A percentile compares a stretch with the other conserved stretches of the same genome.
phyloP scores from a whole-genome alignment of 305 asterid species.

The Coffea humblotiana region DNA sequence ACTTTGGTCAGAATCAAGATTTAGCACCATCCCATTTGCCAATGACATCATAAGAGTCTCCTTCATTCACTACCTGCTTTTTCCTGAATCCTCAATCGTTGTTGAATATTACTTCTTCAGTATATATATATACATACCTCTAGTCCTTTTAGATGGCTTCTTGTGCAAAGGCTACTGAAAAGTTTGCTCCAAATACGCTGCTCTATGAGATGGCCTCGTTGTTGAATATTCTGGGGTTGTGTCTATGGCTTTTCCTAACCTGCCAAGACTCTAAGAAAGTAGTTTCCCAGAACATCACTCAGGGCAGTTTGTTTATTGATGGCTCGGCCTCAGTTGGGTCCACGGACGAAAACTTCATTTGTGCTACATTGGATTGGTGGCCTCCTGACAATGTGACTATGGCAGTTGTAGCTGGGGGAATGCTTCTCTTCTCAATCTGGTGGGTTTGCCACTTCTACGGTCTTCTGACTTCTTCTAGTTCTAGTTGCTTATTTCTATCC shows the following conservation, averaged over 20 bases:
- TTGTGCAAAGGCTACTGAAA: not conserved
- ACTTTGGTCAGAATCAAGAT: not conserved
- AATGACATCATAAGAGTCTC: not conserved
- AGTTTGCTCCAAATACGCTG: slow-evolving; percentile 15
- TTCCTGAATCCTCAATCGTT: not conserved
- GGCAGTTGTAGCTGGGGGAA: slow-evolving; percentile 86
- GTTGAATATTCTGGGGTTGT: slow-evolving; percentile 39
- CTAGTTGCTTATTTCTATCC: not conserved
- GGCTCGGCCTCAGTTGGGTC: slow-evolving; percentile 45
- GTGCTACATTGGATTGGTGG: slow-evolving; percentile 95
- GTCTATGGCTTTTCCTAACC: slow-evolving; percentile 54
- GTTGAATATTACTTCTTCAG: not conserved
- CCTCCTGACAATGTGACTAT: slow-evolving; percentile 75
- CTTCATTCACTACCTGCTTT: not conserved
- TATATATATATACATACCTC: not conserved
- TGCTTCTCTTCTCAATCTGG: slow-evolving; percentile 84
- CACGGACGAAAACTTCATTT: slow-evolving; percentile 59
- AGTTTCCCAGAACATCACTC: slow-evolving; percentile 26
- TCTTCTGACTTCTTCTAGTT: not conserved
- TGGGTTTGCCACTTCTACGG: slow-evolving; percentile 17
- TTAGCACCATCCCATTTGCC: not conserved
- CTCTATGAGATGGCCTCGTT: slow-evolving; percentile 39
- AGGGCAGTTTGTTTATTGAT: slow-evolving; percentile 50
- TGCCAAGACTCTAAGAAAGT: slow-evolving; percentile 31
- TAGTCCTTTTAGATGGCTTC: slow-evolving; percentile 6